phyloP scores from a whole-genome alignment of 805 yeast species.

The Nakazawaea wickerhamii region DNA sequence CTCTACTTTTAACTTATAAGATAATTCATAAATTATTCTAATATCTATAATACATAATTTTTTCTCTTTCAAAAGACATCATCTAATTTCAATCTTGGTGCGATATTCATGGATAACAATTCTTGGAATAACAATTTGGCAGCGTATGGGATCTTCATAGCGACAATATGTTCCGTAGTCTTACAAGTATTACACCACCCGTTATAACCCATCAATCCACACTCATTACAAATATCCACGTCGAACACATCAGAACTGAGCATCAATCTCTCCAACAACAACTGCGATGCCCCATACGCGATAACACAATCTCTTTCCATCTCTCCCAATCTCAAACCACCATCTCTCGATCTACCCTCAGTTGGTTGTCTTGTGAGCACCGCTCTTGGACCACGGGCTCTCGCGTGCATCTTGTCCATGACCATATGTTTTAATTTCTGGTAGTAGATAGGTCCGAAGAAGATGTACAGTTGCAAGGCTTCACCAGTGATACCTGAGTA shows the following conservation, averaged over 20 bases:
- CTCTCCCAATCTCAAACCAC: conserved; percentile 97
- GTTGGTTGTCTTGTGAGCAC: conserved; percentile 97
- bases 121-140: conserved; percentile 97
- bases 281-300: conserved; percentile 97
- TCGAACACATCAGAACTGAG: conserved; percentile 96
- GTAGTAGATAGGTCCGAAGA: conserved; percentile 97
- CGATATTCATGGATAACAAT: conserved; percentile 96
- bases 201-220: conserved; percentile 96
- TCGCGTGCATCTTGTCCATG: conserved; percentile 97
- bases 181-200: conserved; percentile 98
- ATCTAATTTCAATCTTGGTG: conserved; percentile 86
- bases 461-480: conserved; percentile 92
- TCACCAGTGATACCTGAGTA: conserved; percentile 98
- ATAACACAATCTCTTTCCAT: conserved; percentile 99
- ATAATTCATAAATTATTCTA: too few species aligned
- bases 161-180: conserved; percentile 77
- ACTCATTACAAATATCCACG: conserved; percentile 87
- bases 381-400: conserved; percentile 99
- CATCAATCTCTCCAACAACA: conserved; percentile 91
- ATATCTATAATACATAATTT: not conserved
- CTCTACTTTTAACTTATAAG: too few species aligned
- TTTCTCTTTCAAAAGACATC: conserved; percentile 62
- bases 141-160: conserved; percentile 98
- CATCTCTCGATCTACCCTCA: conserved; percentile 98
- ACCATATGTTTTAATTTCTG: conserved; percentile 99